Percentiles rank a stretch among this genome's conserved stretches.
These are phyloP conservation scores for Wickerhamomyces pijperi DNA, from an alignment of 805 yeast genomes.

Conservation along the genomic window DNA sequence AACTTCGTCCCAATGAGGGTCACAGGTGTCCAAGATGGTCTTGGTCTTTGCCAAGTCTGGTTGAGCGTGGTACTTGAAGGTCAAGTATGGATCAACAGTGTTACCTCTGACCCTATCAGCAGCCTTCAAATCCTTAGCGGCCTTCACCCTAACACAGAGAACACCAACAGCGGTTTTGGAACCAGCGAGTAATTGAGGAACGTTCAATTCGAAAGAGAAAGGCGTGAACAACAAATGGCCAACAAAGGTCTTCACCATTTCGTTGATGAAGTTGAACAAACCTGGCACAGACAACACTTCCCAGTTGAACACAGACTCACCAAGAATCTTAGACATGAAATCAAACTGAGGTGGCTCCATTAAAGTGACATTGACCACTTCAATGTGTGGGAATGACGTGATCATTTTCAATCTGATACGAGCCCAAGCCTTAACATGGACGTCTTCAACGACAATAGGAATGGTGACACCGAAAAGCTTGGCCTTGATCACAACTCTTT, in stretches of 20 bases:
- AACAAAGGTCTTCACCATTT: constrained; percentile 72
- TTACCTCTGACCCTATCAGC: constrained; percentile 55
- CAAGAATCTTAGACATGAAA: constrained; percentile 60
- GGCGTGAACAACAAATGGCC: constrained; percentile 89
- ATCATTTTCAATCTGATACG: constrained; percentile 85
- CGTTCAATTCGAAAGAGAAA: constrained; percentile 83
- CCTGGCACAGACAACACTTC: constrained; percentile 87
- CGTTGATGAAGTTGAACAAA: constrained; percentile 66
- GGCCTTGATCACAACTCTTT: constrained; percentile 65
- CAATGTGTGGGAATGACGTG: constrained; percentile 85
- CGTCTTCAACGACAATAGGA: constrained; percentile 71
- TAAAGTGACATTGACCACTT: constrained; percentile 78
- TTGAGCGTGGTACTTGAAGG: constrained; percentile 48
- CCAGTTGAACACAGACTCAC: constrained; percentile 78
- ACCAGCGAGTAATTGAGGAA: constrained; percentile 85
- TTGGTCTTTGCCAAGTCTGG: constrained; percentile 56
- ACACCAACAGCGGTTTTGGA: constrained; percentile 85
- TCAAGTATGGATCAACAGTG: constrained; percentile 84
- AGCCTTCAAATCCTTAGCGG: constrained; percentile 60
- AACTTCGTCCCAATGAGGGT: constrained; percentile 82
- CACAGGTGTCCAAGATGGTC: constrained; percentile 50
- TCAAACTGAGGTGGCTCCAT: constrained; percentile 85
- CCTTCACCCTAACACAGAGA: constrained; percentile 52
- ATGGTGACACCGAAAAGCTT: constrained; percentile 73
- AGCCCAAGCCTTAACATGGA: constrained; percentile 62